A percentile compares a stretch with the other conserved stretches of the same genome.
phyloP scores from a whole-genome alignment of 805 yeast species.

The Starmerella stigmatis region DNA sequence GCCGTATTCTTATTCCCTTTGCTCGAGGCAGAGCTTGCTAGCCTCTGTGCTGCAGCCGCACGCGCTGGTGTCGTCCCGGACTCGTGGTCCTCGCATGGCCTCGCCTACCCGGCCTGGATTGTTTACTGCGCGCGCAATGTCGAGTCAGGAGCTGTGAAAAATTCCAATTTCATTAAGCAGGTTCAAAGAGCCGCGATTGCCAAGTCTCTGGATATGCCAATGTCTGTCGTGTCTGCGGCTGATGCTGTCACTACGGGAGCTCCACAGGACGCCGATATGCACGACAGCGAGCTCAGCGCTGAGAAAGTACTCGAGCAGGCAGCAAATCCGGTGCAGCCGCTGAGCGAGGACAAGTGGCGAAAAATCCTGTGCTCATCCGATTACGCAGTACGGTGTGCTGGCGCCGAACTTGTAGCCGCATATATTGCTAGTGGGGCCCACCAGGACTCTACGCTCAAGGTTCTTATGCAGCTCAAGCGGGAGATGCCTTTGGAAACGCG shows the following conservation, averaged over 20 bases:
- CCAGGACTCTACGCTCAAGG: slow-evolving; percentile 11
- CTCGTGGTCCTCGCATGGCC: slow-evolving; percentile 6
- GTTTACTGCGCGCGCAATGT: slow-evolving; percentile 4
- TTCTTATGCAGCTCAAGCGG: slow-evolving; percentile 4
- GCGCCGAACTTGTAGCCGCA: slow-evolving; percentile 9
- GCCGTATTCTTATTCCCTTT: slow-evolving; percentile 11
- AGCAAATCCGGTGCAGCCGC: neutral
- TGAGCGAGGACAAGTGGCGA: slow-evolving; percentile 4
- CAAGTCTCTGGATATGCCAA: too few species aligned
- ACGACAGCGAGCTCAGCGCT: neutral
- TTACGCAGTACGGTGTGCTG: slow-evolving; percentile 9
- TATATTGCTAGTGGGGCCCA: slow-evolving; percentile 11
- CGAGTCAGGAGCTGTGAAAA: neutral
- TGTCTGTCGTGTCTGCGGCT: neutral
- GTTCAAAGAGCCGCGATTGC: neutral
- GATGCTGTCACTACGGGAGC: neutral
- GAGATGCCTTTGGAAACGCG: slow-evolving; percentile 9
- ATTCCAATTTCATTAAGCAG: neutral
- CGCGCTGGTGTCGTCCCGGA: neutral
- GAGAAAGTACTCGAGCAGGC: neutral
- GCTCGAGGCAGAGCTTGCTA: slow-evolving; percentile 9
- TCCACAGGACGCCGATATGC: neutral
- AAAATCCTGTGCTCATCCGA: neutral
- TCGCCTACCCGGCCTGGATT: slow-evolving; percentile 6
- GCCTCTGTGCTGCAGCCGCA: neutral